Conservation (phyloP, 352 stramenopile species). For the Phytophthora megakarya region DNA sequence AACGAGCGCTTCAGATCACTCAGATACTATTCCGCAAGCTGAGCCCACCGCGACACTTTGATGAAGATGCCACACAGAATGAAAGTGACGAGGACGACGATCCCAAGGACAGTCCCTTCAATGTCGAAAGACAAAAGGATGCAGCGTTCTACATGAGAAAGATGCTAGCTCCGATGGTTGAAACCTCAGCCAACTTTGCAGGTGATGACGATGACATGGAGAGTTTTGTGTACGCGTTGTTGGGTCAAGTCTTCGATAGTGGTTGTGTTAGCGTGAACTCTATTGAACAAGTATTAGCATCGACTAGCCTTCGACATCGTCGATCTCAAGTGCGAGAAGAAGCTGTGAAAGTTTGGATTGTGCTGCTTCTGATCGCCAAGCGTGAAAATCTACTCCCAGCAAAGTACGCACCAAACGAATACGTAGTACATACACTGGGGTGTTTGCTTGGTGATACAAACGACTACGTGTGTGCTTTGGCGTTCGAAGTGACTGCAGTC, state of each 20-base stretch:
- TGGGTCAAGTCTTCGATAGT: constrained; percentile 43
- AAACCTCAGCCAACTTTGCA: constrained; percentile 57
- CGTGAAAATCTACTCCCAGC: constrained; percentile 25
- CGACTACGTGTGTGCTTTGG: constrained; percentile 43
- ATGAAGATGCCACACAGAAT: constrained; percentile 4
- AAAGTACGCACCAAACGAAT: constrained; percentile 26
- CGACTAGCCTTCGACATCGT: constrained; percentile 50
- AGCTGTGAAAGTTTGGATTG: constrained; percentile 60
- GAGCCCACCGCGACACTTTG: constrained; percentile 11
- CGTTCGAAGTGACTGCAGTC: constrained; percentile 51
- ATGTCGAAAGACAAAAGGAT: not conserved
- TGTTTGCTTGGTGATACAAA: constrained; percentile 58
- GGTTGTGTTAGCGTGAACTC: constrained; percentile 22
- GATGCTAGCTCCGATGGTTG: constrained; percentile 53
- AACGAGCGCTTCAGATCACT: constrained; percentile 64
- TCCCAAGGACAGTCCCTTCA: not conserved
- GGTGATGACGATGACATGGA: constrained; percentile 60
- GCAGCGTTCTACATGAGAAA: constrained; percentile 44
- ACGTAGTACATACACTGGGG: constrained; percentile 45
- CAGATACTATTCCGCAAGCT: constrained; percentile 61
- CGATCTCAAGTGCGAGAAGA: constrained; percentile 67
- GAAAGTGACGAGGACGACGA: not conserved
- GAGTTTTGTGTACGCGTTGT: constrained; percentile 36
- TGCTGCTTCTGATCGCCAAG: constrained; percentile 44
- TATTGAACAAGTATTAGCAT: constrained; percentile 35